These are phyloP conservation scores for Calonectria fujianensis DNA, from an alignment of 2,329 filamentous ascomycete genomes.

Conservation along the genomic window DNA sequence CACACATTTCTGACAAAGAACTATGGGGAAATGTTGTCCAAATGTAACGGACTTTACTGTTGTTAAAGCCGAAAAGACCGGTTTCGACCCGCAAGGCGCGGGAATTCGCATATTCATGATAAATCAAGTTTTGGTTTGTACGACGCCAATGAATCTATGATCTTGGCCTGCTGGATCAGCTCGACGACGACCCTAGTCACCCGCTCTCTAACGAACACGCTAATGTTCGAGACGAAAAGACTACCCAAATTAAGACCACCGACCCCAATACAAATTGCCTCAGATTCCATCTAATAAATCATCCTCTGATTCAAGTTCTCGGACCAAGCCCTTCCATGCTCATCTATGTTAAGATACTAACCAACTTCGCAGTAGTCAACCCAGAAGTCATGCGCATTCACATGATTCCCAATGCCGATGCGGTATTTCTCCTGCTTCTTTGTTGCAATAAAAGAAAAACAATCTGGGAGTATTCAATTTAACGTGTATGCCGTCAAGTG, in stretches of 20 bases:
- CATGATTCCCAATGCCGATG: background rate
- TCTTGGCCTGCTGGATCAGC: too few species aligned
- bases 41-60: background rate
- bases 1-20: background rate
- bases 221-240: too few species aligned
- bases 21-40: background rate
- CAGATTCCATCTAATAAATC: too few species aligned
- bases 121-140: background rate
- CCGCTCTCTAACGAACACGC: background rate
- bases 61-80: background rate
- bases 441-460: background rate
- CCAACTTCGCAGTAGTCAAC: background rate
- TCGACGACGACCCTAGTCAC: background rate
- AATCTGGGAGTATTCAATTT: too few species aligned
- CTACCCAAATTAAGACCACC: too few species aligned
- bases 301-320: background rate
- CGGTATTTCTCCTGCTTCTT: background rate
- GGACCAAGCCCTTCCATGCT: background rate
- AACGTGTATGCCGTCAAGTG: too few species aligned
- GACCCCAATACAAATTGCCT: too few species aligned
- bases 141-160: background rate
- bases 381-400: background rate
- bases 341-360: background rate
- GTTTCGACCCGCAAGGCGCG: background rate
- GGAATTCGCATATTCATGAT: background rate